A percentile compares a stretch with the other conserved stretches of the same genome.
Evolutionary conservation across 2,329 filamentous ascomycete genomes (phyloP).

Genomic region (Xylariaceae sp.): DNA sequence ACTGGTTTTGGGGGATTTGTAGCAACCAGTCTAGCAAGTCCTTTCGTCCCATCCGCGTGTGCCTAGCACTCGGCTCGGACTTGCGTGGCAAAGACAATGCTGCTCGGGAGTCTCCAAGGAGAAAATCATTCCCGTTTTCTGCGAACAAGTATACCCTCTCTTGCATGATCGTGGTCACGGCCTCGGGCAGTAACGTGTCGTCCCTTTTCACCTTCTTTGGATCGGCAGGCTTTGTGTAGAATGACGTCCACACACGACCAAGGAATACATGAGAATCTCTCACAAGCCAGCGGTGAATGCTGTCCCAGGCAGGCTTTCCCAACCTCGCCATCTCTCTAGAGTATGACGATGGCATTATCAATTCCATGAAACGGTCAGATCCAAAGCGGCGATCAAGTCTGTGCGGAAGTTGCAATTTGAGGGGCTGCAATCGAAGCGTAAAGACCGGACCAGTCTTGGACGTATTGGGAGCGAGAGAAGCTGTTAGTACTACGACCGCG

Average conservation of each 20-base stretch:
- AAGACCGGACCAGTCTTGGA: slow-evolving; percentile 41
- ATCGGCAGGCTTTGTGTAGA: slow-evolving; percentile 40
- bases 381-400: slow-evolving; percentile 56
- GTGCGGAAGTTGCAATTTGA: slow-evolving; percentile 48
- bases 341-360: slow-evolving; percentile 44
- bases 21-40: slow-evolving; percentile 54
- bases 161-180: slow-evolving; percentile 30
- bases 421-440: slow-evolving; percentile 44
- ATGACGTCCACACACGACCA: slow-evolving; percentile 47
- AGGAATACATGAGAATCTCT: slow-evolving; percentile 40
- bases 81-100: slow-evolving; percentile 27
- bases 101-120: slow-evolving; percentile 22
- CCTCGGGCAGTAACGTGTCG: slow-evolving; percentile 29
- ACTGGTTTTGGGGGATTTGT: slow-evolving; percentile 41
- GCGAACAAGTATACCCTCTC: slow-evolving; percentile 56
- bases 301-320: slow-evolving; percentile 29
- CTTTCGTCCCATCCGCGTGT: slow-evolving; percentile 34
- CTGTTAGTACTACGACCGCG: slow-evolving; percentile 43
- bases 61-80: slow-evolving; percentile 19
- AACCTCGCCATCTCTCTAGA: slow-evolving; percentile 32
- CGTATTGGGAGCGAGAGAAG: slow-evolving; percentile 38
- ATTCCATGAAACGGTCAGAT: slow-evolving; percentile 56
- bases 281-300: slow-evolving; percentile 42
- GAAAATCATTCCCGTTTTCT: slow-evolving; percentile 47
- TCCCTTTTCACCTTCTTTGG: slow-evolving; percentile 40